These are phyloP conservation scores for Colletotrichum sp. DNA, from an alignment of 2,329 filamentous ascomycete genomes.

Conservation along the genomic window DNA sequence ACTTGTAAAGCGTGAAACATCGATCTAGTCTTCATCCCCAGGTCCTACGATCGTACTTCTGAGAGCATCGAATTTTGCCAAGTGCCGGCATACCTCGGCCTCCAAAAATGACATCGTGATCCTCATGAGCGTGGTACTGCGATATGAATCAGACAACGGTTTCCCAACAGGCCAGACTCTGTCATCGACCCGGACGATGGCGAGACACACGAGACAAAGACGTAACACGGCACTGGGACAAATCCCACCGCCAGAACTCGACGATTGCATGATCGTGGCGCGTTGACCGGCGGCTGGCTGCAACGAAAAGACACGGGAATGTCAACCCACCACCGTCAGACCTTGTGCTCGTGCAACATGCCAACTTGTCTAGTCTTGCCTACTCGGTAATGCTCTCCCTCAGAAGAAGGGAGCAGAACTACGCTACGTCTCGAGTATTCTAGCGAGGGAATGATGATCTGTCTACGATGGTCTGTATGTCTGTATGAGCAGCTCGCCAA, in stretches of 20 bases:
- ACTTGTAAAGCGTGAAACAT: neutral
- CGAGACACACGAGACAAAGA: neutral
- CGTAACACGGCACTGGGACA: neutral
- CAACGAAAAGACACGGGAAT: neutral
- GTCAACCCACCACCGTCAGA: neutral
- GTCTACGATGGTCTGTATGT: neutral
- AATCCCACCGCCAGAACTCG: neutral
- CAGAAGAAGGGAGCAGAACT: neutral
- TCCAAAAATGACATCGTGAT: neutral
- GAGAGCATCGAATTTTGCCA: neutral
- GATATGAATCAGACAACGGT: neutral
- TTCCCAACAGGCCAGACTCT: neutral
- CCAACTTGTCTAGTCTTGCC: neutral
- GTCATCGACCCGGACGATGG: neutral
- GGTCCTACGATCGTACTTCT: neutral
- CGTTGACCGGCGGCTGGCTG: neutral
- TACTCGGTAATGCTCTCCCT: neutral
- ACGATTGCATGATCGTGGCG: slow-evolving; percentile 2
- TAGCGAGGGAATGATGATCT: neutral
- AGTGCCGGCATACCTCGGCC: neutral
- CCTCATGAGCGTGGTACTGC: neutral
- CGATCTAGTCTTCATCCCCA: neutral
- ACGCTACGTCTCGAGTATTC: neutral
- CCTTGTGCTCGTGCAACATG: neutral
- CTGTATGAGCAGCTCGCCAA: neutral